Evolutionary conservation across 2,329 filamentous ascomycete genomes (phyloP).

Genomic region (Rosellinia necatrix): DNA sequence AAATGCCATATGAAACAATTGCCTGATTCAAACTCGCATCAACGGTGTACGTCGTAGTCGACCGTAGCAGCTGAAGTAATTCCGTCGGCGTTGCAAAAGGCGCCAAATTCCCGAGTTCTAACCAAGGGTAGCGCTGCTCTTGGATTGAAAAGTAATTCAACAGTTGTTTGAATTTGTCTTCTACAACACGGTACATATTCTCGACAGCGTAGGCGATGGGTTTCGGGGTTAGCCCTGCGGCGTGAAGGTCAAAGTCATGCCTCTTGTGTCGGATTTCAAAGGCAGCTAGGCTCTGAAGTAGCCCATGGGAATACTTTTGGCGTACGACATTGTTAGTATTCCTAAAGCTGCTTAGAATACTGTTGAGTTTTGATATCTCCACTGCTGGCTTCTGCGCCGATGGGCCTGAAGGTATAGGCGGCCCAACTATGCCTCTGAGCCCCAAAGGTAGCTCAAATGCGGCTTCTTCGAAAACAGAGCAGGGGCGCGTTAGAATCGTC

Average conservation of each 20-base stretch:
- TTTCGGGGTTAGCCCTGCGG: too few relatives aligned
- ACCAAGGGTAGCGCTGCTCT: too few relatives aligned
- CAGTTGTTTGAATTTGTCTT: too few relatives aligned
- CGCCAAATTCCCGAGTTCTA: too few relatives aligned
- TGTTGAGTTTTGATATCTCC: slow-evolving; percentile 33
- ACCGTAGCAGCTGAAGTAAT: slow-evolving; percentile 53
- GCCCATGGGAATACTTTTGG: slow-evolving; percentile 43
- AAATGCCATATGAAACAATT: slow-evolving; percentile 50
- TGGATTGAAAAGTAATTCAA: too few relatives aligned
- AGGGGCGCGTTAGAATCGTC: too few relatives aligned
- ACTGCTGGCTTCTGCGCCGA: background rate
- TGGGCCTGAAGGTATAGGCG: too few relatives aligned
- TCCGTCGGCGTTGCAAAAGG: slow-evolving; percentile 46
- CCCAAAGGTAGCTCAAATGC: background rate
- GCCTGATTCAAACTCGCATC: slow-evolving; percentile 44
- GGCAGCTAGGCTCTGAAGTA: slow-evolving; percentile 28
- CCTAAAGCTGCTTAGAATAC: slow-evolving; percentile 40
- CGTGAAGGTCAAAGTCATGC: too few relatives aligned
- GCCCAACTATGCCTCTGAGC: too few relatives aligned
- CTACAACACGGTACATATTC: too few relatives aligned
- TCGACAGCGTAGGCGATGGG: too few relatives aligned
- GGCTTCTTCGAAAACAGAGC: too few relatives aligned
- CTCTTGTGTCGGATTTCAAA: slow-evolving; percentile 15
- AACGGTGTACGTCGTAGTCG: slow-evolving; percentile 35
- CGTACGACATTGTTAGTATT: slow-evolving; percentile 42